A percentile compares a stretch with the other conserved stretches of the same genome.
Evolutionary conservation across 2,329 filamentous ascomycete species (phyloP).

Genomic region (Phialemonium atrogriseum): DNA sequence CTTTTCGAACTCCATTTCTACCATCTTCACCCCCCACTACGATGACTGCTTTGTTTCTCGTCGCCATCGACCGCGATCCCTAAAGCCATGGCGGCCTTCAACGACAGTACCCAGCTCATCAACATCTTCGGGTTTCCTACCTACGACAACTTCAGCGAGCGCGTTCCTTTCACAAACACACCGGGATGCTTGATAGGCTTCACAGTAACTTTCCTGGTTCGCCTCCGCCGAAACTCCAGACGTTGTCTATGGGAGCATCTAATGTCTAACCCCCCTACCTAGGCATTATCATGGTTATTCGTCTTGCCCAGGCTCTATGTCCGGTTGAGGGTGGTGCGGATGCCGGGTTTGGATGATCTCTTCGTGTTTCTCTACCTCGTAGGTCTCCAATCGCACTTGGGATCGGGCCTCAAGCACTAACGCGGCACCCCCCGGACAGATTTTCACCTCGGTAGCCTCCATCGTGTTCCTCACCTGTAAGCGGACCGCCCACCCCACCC

Average conservation of each 20-base stretch:
- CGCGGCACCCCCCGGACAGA: neutral
- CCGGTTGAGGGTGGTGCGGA: constrained; percentile 4
- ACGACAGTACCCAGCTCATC: constrained; percentile 7
- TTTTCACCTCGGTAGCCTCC: constrained; percentile 7
- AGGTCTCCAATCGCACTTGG: neutral
- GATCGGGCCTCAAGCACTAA: too few relatives aligned
- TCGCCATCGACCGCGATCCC: neutral
- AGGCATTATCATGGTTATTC: constrained; percentile 8
- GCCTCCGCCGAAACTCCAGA: neutral
- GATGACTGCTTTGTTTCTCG: neutral
- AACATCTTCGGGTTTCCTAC: constrained; percentile 5
- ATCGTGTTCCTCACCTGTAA: constrained; percentile 7
- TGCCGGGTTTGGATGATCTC: constrained; percentile 8
- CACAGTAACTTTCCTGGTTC: constrained; percentile 5
- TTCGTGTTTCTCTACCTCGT: constrained; percentile 10
- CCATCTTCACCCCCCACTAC: too few relatives aligned
- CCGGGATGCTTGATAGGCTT: constrained; percentile 6
- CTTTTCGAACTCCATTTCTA: too few relatives aligned
- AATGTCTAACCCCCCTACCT: too few relatives aligned
- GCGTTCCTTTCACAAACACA: constrained; percentile 5
- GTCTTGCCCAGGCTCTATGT: constrained; percentile 8
- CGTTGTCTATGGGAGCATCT: constrained; percentile 1
- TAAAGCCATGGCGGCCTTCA: constrained; percentile 4
- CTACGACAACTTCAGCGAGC: constrained; percentile 7
- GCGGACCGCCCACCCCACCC: neutral